Evolutionary conservation across 202 grass and related monocot species (phyloP), one percentile per base, ranked within the genome.

Genomic region (Dendrocalamus latiflorus): DNA sequence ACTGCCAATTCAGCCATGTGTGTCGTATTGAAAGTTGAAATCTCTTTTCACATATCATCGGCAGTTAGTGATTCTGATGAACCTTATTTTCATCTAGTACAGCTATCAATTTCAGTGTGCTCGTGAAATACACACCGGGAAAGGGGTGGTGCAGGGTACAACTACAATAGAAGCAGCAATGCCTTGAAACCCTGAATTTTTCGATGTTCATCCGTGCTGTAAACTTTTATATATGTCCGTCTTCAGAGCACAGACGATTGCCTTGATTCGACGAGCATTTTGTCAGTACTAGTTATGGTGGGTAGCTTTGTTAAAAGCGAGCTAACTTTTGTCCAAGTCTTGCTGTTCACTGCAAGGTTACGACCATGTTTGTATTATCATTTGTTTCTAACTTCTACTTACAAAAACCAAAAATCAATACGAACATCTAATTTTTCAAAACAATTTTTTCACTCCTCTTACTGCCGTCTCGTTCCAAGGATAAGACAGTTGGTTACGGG

Each of bases 251-350:
- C 61, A 58, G 38, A 67, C 67, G 24, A 13, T 24, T 47, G 67
- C 28, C 58, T 60, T n/a, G 47, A 50, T 33, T 37, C 58, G 60
- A 14, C 44, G 33, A 24, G 22, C 54, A 8, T 36, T 70, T 56
- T 22, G 63, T 30, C 34, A 41, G 21, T 80, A 41, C 45, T 11
- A 30, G 28, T 12, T 59, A 65, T 51, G 78, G 83, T 82, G 44
- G 55, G 33, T 80, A 85, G 42, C 33, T 86, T 86, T 69, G 34
- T 60, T 55, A n/a, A 57, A 55, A 53, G 9, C n/a, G 49, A 53
- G 17, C 50, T 43, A 20, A 49, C 33, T 74, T 74, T 74, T 59
- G 71, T 68, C 49, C 37, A 0, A 4, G 21, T 47, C 65, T 41
- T 45, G 64, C 65, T 64, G 63, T 75, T 89, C 33, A 51, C 43